Evolutionary conservation across 2,329 filamentous ascomycete genomes (phyloP).

Genomic region (Hypomyces perniciosus): DNA sequence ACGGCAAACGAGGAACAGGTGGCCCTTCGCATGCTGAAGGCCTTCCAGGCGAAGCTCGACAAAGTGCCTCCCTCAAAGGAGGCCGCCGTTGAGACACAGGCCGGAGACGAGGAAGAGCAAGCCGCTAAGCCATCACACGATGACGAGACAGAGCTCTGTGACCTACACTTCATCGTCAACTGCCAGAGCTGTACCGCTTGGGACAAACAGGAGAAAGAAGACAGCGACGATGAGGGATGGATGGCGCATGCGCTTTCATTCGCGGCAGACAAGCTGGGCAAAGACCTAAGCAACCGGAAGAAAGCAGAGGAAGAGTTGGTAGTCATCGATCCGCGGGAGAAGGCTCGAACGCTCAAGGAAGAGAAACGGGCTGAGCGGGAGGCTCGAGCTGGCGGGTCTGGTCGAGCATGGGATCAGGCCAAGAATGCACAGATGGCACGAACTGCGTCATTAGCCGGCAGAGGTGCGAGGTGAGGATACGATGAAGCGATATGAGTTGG

Average conservation of each 20-base stretch:
- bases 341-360: slow-evolving; percentile 65
- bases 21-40: slow-evolving; percentile 65
- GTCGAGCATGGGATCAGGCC: slow-evolving; percentile 54
- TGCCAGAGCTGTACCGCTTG: slow-evolving; percentile 88
- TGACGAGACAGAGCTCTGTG: slow-evolving; percentile 72
- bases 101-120: slow-evolving; percentile 30
- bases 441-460: slow-evolving; percentile 47
- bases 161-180: slow-evolving; percentile 91
- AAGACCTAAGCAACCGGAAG: slow-evolving; percentile 83
- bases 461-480: slow-evolving; percentile 45
- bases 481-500: background rate
- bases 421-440: slow-evolving; percentile 52
- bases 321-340: slow-evolving; percentile 87
- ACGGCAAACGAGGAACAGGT: slow-evolving; percentile 54
- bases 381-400: slow-evolving; percentile 43
- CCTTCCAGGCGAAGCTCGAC: slow-evolving; percentile 74
- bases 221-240: slow-evolving; percentile 66
- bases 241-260: slow-evolving; percentile 82
- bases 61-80: slow-evolving; percentile 40
- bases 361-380: slow-evolving; percentile 57
- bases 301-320: slow-evolving; percentile 88
- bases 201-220: slow-evolving; percentile 59
- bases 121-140: slow-evolving; percentile 32
- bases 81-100: slow-evolving; percentile 27
- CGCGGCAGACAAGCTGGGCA: slow-evolving; percentile 82